Evolutionary conservation across 2,329 filamentous ascomycete species (phyloP).

Genomic region (Orbilia blumenaviensis): DNA sequence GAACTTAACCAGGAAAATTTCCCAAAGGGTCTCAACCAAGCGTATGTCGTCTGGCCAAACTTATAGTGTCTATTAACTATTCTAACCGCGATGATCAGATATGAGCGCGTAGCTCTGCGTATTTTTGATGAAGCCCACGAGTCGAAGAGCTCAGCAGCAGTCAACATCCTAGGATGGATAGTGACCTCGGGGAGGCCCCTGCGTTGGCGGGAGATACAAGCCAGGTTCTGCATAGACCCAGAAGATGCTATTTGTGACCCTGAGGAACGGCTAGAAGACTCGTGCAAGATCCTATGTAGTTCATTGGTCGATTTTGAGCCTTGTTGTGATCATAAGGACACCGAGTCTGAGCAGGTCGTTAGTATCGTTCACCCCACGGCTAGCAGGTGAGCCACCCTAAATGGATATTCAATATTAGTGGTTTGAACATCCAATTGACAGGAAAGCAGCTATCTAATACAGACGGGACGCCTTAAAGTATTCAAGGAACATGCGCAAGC

Average conservation of each 20-base stretch:
- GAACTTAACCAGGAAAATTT: conserved; percentile 53
- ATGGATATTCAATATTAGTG: not conserved
- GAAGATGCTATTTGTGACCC: not conserved
- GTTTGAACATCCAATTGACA: not conserved
- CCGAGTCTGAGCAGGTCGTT: not conserved
- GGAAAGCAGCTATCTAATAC: not conserved
- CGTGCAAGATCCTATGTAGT: not conserved
- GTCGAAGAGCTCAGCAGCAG: not conserved
- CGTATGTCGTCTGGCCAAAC: conserved; percentile 31
- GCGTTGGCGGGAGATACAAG: conserved; percentile 1
- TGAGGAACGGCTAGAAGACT: not conserved
- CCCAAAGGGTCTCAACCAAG: conserved; percentile 46
- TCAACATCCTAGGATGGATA: not conserved
- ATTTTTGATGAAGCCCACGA: not conserved
- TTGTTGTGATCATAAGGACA: not conserved
- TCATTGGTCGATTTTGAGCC: not conserved
- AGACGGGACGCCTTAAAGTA: not conserved
- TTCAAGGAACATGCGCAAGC: not conserved
- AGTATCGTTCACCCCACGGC: not conserved
- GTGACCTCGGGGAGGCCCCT: not conserved
- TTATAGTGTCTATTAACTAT: not conserved
- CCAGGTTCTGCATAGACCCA: not conserved
- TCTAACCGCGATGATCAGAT: not conserved
- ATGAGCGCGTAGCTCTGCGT: not conserved
- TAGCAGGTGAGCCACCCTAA: not conserved